Conservation (phyloP, 306 rosid genomes). For the Senna tora region DNA sequence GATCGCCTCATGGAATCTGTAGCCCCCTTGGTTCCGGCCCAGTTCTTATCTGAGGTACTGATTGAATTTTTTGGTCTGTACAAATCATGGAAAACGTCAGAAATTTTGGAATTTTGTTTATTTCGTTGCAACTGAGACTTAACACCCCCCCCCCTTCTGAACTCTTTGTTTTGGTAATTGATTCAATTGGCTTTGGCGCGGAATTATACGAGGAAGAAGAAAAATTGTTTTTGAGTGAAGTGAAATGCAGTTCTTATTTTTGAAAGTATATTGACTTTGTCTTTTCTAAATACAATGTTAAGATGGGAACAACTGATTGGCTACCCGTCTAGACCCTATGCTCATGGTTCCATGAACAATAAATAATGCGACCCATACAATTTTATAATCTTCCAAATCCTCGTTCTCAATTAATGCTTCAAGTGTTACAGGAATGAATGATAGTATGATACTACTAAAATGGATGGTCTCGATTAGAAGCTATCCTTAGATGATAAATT, state of each 20-base stretch:
- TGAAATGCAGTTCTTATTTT: not conserved
- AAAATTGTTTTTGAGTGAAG: conserved; percentile 12
- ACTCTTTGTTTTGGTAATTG: not conserved
- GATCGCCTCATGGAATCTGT: conserved; percentile 39
- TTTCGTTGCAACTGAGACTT: not conserved
- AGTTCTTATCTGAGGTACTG: conserved; percentile 27
- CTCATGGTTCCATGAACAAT: conserved; percentile 9
- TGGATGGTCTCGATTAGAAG: not conserved
- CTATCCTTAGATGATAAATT: not conserved
- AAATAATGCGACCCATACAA: not conserved
- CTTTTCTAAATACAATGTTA: not conserved
- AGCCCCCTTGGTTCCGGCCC: conserved; percentile 31
- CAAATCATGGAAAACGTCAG: not conserved
- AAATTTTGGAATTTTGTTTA: not conserved
- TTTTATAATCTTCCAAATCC: not conserved
- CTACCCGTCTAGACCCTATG: not conserved
- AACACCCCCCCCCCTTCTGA: not conserved
- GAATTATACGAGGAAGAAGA: not conserved
- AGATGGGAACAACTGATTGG: not conserved
- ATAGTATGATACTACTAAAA: not conserved
- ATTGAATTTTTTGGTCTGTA: not conserved
- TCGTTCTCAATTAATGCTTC: not conserved
- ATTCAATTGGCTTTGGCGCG: not conserved
- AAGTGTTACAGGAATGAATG: not conserved
- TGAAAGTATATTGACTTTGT: conserved; percentile 1